A percentile compares a stretch with the other conserved stretches of the same genome.
Conservation (phyloP, 2,329 filamentous ascomycete species). For the Trichoderma koningii region DNA sequence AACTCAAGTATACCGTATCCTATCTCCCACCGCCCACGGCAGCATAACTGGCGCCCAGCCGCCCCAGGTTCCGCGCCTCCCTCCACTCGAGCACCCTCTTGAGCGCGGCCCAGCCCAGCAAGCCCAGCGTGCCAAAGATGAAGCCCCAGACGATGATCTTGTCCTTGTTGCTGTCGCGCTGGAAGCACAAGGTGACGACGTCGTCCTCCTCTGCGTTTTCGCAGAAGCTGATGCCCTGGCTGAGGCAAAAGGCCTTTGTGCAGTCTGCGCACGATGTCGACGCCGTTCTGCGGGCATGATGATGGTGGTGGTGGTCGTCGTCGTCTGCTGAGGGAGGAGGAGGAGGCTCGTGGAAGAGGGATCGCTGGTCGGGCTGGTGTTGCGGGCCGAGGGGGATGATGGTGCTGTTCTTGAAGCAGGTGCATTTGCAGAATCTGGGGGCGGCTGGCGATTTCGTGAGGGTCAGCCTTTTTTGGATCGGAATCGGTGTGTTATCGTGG, state of each 20-base stretch:
- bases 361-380: conserved; percentile 31
- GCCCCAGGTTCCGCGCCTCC: conserved; percentile 37
- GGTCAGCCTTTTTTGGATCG: neutral
- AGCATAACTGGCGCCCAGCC: conserved; percentile 37
- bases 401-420: conserved; percentile 69
- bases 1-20: neutral
- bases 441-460: conserved; percentile 47
- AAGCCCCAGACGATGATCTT: conserved; percentile 67
- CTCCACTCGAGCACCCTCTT: conserved; percentile 51
- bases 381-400: conserved; percentile 63
- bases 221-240: conserved; percentile 63
- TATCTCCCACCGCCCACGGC: conserved; percentile 33
- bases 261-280: conserved; percentile 60
- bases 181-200: conserved; percentile 64
- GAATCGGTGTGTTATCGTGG: neutral
- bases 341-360: conserved; percentile 30
- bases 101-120: conserved; percentile 62
- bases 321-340: conserved; percentile 6
- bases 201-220: conserved; percentile 63
- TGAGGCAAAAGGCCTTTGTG: conserved; percentile 65
- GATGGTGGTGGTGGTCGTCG: too few relatives aligned
- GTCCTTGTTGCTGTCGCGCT: conserved; percentile 68
- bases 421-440: conserved; percentile 70
- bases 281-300: conserved; percentile 39
- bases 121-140: conserved; percentile 58